Evolutionary conservation across 2,329 filamentous ascomycete genomes (phyloP).

Genomic region (Xylariaceae sp.): DNA sequence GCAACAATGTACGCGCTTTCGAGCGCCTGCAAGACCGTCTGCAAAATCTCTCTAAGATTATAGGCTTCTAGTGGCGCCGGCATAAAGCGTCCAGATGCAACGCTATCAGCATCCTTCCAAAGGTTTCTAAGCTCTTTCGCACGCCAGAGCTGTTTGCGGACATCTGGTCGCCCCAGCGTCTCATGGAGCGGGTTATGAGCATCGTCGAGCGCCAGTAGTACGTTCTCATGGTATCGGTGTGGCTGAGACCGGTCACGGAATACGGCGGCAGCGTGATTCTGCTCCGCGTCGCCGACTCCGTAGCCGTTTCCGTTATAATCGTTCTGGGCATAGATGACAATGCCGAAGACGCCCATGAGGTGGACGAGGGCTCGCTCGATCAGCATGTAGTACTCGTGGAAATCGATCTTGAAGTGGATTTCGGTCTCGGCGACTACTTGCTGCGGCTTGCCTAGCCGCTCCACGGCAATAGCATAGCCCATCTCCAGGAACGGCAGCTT

Average conservation of each 20-base stretch:
- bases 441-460: slow-evolving; percentile 34
- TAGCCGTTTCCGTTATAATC: slow-evolving; percentile 8
- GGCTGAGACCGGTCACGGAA: slow-evolving; percentile 24
- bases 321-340: slow-evolving; percentile 38
- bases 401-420: slow-evolving; percentile 72
- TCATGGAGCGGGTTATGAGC: slow-evolving; percentile 49
- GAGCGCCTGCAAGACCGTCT: slow-evolving; percentile 51
- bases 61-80: slow-evolving; percentile 50
- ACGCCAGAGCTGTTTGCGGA: slow-evolving; percentile 52
- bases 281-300: slow-evolving; percentile 3
- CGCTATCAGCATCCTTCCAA: slow-evolving; percentile 62
- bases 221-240: slow-evolving; percentile 65
- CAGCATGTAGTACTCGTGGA: slow-evolving; percentile 69
- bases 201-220: slow-evolving; percentile 57
- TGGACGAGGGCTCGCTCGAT: slow-evolving; percentile 66
- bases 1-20: slow-evolving; percentile 53
- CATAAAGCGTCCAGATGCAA: slow-evolving; percentile 7
- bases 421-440: slow-evolving; percentile 36
- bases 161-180: slow-evolving; percentile 50
- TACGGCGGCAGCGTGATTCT: neutral
- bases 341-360: slow-evolving; percentile 57
- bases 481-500: slow-evolving; percentile 55
- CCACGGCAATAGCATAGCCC: slow-evolving; percentile 48
- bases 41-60: slow-evolving; percentile 55
- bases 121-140: slow-evolving; percentile 67